These are phyloP conservation scores for Clitoria ternatea DNA, from an alignment of 306 rosid genomes.

Conservation along the genomic window DNA sequence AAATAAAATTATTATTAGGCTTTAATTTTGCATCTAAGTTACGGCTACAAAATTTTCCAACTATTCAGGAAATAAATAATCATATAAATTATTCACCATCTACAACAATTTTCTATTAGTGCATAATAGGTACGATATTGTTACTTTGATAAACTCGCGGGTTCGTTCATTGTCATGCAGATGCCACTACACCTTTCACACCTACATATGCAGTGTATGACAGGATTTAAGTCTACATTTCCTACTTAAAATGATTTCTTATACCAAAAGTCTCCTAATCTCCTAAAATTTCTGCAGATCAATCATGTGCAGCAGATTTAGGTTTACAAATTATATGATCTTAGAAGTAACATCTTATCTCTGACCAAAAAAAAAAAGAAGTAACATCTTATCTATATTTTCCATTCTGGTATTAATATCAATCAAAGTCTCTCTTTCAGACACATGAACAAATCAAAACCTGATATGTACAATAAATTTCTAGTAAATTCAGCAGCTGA, in stretches of 20 bases:
- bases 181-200: neutral
- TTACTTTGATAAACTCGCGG: neutral
- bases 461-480: neutral
- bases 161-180: neutral
- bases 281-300: neutral
- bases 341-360: neutral
- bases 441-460: neutral
- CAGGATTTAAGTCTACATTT: no score
- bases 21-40: no score
- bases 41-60: no score
- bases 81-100: no score
- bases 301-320: neutral
- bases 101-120: no score
- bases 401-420: neutral
- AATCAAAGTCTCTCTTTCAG: neutral
- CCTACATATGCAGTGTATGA: neutral
- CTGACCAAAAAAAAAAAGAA: no score
- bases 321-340: neutral
- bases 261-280: neutral
- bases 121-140: neutral
- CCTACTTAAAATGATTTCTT: neutral
- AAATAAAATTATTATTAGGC: no score
- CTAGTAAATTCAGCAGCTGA: constrained; percentile 6
- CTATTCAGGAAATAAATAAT: no score
- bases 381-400: neutral